Evolutionary conservation across 306 rosid species (phyloP), one percentile per base, ranked within the genome.

Genomic region (Trifolium dubium): DNA sequence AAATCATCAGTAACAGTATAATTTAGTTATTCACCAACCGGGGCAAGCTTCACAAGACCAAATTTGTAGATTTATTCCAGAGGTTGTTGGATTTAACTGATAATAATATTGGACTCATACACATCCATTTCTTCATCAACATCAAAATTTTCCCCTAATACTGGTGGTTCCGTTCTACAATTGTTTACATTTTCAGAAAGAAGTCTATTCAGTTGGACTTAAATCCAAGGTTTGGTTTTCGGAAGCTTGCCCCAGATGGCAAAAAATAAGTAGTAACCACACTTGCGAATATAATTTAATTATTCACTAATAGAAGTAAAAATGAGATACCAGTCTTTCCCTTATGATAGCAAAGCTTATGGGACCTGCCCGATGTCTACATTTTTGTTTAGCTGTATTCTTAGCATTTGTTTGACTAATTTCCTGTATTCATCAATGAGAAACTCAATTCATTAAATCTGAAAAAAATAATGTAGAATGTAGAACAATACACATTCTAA

Each of bases 51-150:
- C 31, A 53, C 60, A 53, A 53, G 60, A 53, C 60, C 60, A 53
- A 53, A 53, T 18, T 53, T 18, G 59, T 53, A 53, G 31, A 53
- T 18, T 19, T 18, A 4, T 53, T 18, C 60, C 60, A 53, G 30
- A 53, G 31, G 31, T 53, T 18, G 60, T 53, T 53, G 12, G 59
- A 17, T 53, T n/a, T 8, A 53, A 18, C 30, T 53, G 60, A 53
- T 30, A 53, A 17, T 53, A 18, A 91, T 77, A 40, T 78, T 84
- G 0, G 88, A 81, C 82, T 87, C 92, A 76, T 87, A 84, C 44
- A 79, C 79, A 60, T 74, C 84, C 19, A 81, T 63, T 37, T 77
- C 87, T 72, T 89, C 92, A 46, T 83, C 91, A 47, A 78, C 77
- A 40, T 59, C 39, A 67, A 77, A 47, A 58, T 60, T 76, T 13